These are phyloP conservation scores for Trichoderma guizhouense DNA, from an alignment of 2,329 filamentous ascomycete species.

Conservation along the genomic window DNA sequence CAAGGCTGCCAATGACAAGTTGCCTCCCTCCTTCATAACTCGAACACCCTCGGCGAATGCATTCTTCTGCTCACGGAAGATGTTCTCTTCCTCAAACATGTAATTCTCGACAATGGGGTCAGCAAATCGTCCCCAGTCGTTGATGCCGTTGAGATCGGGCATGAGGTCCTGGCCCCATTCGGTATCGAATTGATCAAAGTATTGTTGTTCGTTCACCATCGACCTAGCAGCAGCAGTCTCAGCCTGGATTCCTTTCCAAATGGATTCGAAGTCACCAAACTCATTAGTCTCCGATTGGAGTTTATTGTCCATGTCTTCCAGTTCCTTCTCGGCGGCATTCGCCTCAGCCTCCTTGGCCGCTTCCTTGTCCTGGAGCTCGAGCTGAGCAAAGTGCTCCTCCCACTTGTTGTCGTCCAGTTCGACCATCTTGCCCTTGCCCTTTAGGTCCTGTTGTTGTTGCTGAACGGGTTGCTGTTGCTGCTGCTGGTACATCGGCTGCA, in stretches of 20 bases:
- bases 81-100: conserved; percentile 91
- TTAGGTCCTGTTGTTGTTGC: conserved; percentile 51
- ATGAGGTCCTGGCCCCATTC: conserved; percentile 66
- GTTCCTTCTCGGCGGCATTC: conserved; percentile 75
- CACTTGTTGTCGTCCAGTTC: conserved; percentile 92
- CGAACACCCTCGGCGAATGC: conserved; percentile 91
- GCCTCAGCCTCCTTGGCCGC: conserved; percentile 44
- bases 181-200: conserved; percentile 67
- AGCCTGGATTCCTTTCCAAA: conserved; percentile 80
- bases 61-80: conserved; percentile 76
- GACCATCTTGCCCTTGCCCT: conserved; percentile 89
- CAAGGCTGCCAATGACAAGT: conserved; percentile 85
- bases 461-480: conserved; percentile 48
- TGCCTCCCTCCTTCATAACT: conserved; percentile 91
- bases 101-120: conserved; percentile 86
- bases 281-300: conserved; percentile 69
- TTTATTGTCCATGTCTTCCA: conserved; percentile 76
- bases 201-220: conserved; percentile 64
- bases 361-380: conserved; percentile 64
- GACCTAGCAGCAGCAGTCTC: conserved; percentile 67
- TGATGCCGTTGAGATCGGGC: conserved; percentile 57
- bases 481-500: conserved; percentile 46
- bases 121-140: conserved; percentile 62
- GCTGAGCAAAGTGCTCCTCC: conserved; percentile 93
- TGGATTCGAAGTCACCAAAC: conserved; percentile 84